phyloP scores from a whole-genome alignment of 768 basidiomycete genomes.

The Lactarius evosmus region DNA sequence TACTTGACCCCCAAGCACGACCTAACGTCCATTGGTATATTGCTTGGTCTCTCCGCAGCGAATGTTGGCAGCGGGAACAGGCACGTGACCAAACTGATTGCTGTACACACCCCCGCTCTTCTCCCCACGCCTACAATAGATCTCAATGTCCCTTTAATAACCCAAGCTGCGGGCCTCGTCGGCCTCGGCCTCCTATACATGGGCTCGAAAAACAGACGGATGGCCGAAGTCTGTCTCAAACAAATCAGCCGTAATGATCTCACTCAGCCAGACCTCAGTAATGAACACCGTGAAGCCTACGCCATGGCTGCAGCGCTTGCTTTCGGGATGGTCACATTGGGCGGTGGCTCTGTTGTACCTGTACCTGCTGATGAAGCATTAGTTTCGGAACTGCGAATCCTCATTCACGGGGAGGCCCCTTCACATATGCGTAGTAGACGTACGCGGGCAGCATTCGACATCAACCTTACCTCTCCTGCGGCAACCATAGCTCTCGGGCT shows the following conservation, averaged over 20 bases:
- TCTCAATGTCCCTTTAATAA: slow-evolving; percentile 85
- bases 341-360: slow-evolving; percentile 58
- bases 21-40: slow-evolving; percentile 86
- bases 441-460: slow-evolving; percentile 59
- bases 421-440: slow-evolving; percentile 38
- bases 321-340: slow-evolving; percentile 97
- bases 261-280: slow-evolving; percentile 76
- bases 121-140: slow-evolving; percentile 85
- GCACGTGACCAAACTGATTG: slow-evolving; percentile 86
- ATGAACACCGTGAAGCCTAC: slow-evolving; percentile 90
- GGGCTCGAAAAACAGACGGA: slow-evolving; percentile 80
- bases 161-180: slow-evolving; percentile 83
- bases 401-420: slow-evolving; percentile 71
- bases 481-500: slow-evolving; percentile 87
- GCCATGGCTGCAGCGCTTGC: slow-evolving; percentile 84
- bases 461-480: slow-evolving; percentile 88
- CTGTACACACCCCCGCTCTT: slow-evolving; percentile 90
- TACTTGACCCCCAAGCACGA: slow-evolving; percentile 97
- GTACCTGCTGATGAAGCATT: slow-evolving; percentile 75
- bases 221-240: slow-evolving; percentile 88
- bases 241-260: slow-evolving; percentile 81
- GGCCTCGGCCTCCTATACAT: slow-evolving; percentile 89
- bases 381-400: slow-evolving; percentile 62
- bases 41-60: slow-evolving; percentile 91
- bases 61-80: slow-evolving; percentile 82